These are phyloP conservation scores for Tetrahymena borealis DNA, from an alignment of 73 alveolate species.

Conservation along the genomic window DNA sequence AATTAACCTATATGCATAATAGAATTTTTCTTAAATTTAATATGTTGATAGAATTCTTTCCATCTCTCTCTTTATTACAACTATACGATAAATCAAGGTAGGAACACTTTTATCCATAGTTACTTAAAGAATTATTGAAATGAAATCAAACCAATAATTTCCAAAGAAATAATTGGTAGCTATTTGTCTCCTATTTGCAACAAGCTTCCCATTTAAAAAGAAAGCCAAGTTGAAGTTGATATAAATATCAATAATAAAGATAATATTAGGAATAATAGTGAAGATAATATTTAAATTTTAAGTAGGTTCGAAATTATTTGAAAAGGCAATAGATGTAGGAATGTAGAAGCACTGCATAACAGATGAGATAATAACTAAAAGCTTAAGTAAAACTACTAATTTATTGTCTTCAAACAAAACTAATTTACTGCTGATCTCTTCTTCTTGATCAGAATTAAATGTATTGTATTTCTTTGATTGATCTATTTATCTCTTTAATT, in stretches of 20 bases:
- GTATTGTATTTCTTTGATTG: not conserved
- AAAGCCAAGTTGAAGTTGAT: not conserved
- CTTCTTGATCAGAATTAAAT: not conserved
- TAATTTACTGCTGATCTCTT: not conserved
- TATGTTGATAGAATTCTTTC: not conserved
- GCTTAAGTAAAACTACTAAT: not conserved
- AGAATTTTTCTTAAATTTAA: not conserved
- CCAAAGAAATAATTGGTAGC: not conserved
- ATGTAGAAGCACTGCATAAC: not conserved
- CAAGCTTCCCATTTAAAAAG: not conserved
- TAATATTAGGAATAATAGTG: not conserved
- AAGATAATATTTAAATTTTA: not conserved
- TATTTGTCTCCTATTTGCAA: not conserved
- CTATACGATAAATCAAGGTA: not conserved
- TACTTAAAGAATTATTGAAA: not conserved
- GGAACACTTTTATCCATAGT: not conserved
- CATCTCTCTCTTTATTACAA: not conserved
- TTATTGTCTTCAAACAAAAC: not conserved
- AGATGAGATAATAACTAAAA: not conserved
- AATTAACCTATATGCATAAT: not conserved
- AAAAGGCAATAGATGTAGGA: not conserved
- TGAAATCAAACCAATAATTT: not conserved
- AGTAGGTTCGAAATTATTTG: not conserved
- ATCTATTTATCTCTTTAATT: not conserved
- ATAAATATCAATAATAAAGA: not conserved